Percentiles rank a stretch among this genome's conserved stretches.
phyloP scores from a whole-genome alignment of 1,284 basidiomycete genomes.

The Cronartium ribicola region DNA sequence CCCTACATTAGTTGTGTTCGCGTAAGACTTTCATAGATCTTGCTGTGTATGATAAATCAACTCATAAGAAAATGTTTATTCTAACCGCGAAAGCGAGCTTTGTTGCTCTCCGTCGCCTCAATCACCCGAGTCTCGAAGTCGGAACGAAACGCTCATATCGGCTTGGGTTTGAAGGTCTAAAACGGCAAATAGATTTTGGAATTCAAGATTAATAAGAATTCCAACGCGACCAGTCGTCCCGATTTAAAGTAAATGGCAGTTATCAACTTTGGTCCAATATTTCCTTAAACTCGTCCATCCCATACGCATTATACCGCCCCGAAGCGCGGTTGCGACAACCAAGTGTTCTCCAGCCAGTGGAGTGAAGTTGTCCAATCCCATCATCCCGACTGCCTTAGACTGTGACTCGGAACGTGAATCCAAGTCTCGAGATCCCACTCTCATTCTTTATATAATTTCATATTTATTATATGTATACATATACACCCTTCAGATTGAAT shows the following conservation, averaged over 20 bases:
- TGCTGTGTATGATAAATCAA: neutral
- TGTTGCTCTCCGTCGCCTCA: neutral
- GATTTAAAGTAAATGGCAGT: neutral
- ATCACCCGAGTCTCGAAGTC: conserved; percentile 3
- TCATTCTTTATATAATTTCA: neutral
- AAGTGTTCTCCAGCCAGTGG: neutral
- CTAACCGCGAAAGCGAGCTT: neutral
- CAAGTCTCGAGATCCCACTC: neutral
- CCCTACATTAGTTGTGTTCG: neutral
- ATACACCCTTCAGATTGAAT: neutral
- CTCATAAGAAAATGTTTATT: neutral
- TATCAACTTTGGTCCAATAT: neutral
- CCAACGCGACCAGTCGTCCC: neutral
- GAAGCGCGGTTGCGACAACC: neutral
- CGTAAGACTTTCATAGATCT: neutral
- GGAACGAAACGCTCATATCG: neutral
- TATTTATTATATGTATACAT: neutral
- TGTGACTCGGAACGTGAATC: neutral
- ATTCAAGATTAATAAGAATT: neutral
- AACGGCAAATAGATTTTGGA: neutral
- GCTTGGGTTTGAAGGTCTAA: neutral
- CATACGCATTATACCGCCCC: neutral
- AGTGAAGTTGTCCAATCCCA: neutral
- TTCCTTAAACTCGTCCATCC: neutral
- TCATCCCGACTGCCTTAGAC: neutral